Base-by-base conservation (phyloP, 2,329 filamentous ascomycete genomes). In the Penicillium sp. region DNA sequence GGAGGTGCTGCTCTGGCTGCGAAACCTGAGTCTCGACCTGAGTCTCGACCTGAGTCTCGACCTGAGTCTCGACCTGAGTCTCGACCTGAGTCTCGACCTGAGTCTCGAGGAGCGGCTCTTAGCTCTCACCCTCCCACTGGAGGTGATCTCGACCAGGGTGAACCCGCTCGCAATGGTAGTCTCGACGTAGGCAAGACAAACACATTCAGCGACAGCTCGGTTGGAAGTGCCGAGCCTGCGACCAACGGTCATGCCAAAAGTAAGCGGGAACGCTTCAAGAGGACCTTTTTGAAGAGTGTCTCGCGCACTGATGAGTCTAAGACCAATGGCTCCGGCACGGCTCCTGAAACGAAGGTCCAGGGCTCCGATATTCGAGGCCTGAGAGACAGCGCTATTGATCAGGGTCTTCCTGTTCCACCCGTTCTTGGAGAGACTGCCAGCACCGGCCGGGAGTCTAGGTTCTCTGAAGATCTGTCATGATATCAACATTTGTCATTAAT, bases 381-480 rank as follows among this genome's bases (percentile, higher is more conserved):
- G 26, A 67, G 65, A 11, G 64, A 72, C 27, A 70, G 66, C 49
- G 73, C 69, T 23, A 37, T 55, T 10, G 72, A 72, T 10, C 72
- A 72, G 16, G 67, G 68, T 10, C 60, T 75, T 26, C 64, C 67
- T 44, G 63, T 59, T 2, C 73, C 73, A 5, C 70, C 70, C 6
- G 53, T 54, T n/a, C 55, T 66, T 46, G 59, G 57, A n/a, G 70
- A 71, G 14, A 69, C 66, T 42, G 55, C 65, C 44, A 68, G 66
- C 53, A 62, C 68, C 14, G 65, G 60, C 13, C 67, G 73, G 6
- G 72, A 72, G 45, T 75, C 73, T 2, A 63, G 71, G 48, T 76
- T 76, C 54, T 75, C 72, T 1, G 73, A 76, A 44, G 71, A 74
- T 61, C 53, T 76, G 52, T 75, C 56, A 69, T 63, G 13, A 26